Conservation (phyloP, 164 flowering plant species). For the Dillenia turbinata region DNA sequence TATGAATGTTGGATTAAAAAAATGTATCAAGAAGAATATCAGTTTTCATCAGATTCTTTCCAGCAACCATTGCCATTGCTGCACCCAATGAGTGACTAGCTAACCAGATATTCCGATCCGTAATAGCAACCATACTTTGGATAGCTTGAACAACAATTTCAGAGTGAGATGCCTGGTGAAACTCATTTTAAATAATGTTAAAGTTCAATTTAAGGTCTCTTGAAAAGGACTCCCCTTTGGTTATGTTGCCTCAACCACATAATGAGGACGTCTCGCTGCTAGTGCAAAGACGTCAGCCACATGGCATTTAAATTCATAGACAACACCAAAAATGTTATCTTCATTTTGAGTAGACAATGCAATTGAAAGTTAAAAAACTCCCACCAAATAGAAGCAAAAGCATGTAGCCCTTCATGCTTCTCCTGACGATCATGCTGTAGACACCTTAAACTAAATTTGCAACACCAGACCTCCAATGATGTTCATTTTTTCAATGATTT, state of each 20-base stretch:
- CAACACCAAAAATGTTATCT: slow-evolving; percentile 75
- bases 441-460: slow-evolving; percentile 84
- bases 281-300: slow-evolving; percentile 4
- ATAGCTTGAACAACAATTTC: slow-evolving; percentile 68
- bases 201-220: slow-evolving; percentile 66
- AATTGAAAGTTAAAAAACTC: slow-evolving; percentile 57
- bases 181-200: slow-evolving; percentile 46
- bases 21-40: slow-evolving; percentile 54
- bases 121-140: slow-evolving; percentile 42
- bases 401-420: slow-evolving; percentile 46
- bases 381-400: slow-evolving; percentile 97
- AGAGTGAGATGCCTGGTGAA: slow-evolving; percentile 63
- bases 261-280: slow-evolving; percentile 32
- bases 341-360: slow-evolving; percentile 42
- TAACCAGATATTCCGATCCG: slow-evolving; percentile 56
- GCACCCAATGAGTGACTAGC: slow-evolving; percentile 92
- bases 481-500: slow-evolving; percentile 61
- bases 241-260: slow-evolving; percentile 74
- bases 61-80: slow-evolving; percentile 79
- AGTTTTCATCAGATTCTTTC: slow-evolving; percentile 66
- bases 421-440: slow-evolving; percentile 77
- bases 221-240: slow-evolving; percentile 50
- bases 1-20: slow-evolving; percentile 82
- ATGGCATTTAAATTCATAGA: slow-evolving; percentile 43
- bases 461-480: slow-evolving; percentile 71